phyloP scores from a whole-genome alignment of 305 asterid species.

The Fraxinus platypoda region DNA sequence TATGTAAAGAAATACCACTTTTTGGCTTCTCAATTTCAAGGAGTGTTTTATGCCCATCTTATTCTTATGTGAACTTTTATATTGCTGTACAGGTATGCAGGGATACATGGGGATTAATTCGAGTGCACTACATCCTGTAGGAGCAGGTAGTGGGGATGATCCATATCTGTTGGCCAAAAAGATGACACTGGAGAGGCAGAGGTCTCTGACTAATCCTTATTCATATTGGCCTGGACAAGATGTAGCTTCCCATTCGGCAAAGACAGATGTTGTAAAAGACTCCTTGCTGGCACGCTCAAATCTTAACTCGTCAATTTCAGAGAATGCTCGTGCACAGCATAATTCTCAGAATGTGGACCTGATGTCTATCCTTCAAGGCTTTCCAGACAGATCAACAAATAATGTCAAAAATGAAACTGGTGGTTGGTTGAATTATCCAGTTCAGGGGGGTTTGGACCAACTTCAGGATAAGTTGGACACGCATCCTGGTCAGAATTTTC shows the following conservation, averaged over 20 bases:
- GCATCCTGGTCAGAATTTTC: slow-evolving; percentile 46
- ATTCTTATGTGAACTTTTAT: slow-evolving; percentile 14
- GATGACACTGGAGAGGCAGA: slow-evolving; percentile 63
- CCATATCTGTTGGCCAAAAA: slow-evolving; percentile 43
- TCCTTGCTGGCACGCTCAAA: slow-evolving; percentile 42
- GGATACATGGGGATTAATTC: slow-evolving; percentile 45
- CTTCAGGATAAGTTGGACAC: slow-evolving; percentile 56
- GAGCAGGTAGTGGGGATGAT: slow-evolving; percentile 22
- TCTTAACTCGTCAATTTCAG: slow-evolving; percentile 39
- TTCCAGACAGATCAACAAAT: slow-evolving; percentile 49
- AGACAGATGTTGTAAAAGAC: slow-evolving; percentile 45
- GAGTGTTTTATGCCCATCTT: background rate
- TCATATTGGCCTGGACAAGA: slow-evolving; percentile 60
- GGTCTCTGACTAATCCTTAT: slow-evolving; percentile 52
- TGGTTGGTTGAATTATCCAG: slow-evolving; percentile 57
- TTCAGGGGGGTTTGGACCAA: slow-evolving; percentile 51
- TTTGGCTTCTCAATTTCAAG: background rate
- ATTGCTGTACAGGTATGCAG: slow-evolving; percentile 51
- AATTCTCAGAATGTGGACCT: slow-evolving; percentile 56
- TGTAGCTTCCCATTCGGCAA: slow-evolving; percentile 40
- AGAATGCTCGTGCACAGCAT: slow-evolving; percentile 41
- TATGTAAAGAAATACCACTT: background rate
- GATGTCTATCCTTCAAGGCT: slow-evolving; percentile 53
- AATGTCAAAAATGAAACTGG: slow-evolving; percentile 38
- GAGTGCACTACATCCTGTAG: slow-evolving; percentile 39